These are phyloP conservation scores for Penicillium decumbens DNA, from an alignment of 2,329 filamentous ascomycete genomes.

Conservation along the genomic window DNA sequence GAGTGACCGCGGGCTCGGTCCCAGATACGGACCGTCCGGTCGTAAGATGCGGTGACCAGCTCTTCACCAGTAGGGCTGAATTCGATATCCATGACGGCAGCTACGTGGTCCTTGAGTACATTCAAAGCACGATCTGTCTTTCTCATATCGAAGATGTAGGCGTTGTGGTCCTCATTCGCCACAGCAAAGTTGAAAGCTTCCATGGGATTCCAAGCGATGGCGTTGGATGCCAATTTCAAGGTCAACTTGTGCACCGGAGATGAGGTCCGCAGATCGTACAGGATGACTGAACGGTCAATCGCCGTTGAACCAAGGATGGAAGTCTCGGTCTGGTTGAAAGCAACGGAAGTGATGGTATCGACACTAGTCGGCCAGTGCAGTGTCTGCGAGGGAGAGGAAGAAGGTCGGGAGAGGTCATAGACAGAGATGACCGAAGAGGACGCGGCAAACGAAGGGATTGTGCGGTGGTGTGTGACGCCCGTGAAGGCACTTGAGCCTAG, in stretches of 20 bases:
- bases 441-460: conserved; percentile 69
- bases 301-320: conserved; percentile 81
- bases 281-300: conserved; percentile 76
- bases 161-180: conserved; percentile 91
- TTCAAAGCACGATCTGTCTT: conserved; percentile 84
- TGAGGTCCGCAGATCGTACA: conserved; percentile 87
- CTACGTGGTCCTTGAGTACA: conserved; percentile 82
- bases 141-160: conserved; percentile 90
- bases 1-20: conserved; percentile 74
- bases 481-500: conserved; percentile 80
- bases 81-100: conserved; percentile 93
- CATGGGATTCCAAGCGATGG: conserved; percentile 91
- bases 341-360: conserved; percentile 82
- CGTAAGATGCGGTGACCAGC: conserved; percentile 83
- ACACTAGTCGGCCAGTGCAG: conserved; percentile 81
- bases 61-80: conserved; percentile 94
- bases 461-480: conserved; percentile 75
- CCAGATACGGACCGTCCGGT: conserved; percentile 84
- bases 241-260: conserved; percentile 76
- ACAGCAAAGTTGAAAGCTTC: conserved; percentile 93
- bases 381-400: conserved; percentile 70
- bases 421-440: conserved; percentile 75
- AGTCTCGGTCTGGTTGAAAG: conserved; percentile 92
- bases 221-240: conserved; percentile 76
- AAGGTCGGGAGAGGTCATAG: conserved; percentile 79